A percentile compares a stretch with the other conserved stretches of the same genome.
These are phyloP conservation scores for Epichloe brachyelytri DNA, from an alignment of 2,329 filamentous ascomycete genomes.

Conservation along the genomic window DNA sequence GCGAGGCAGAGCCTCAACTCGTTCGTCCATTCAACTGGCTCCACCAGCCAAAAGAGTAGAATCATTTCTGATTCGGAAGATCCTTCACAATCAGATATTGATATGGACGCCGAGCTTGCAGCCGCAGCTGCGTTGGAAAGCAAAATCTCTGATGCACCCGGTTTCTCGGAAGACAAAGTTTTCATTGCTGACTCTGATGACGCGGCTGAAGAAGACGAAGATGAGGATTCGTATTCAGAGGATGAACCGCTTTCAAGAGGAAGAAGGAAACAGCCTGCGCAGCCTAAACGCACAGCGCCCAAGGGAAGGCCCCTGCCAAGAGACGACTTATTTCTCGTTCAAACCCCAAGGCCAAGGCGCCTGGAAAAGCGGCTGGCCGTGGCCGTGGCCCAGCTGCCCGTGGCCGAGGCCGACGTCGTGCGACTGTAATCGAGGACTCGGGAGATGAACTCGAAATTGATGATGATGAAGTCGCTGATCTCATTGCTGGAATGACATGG, in stretches of 20 bases:
- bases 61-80: slow-evolving; percentile 19
- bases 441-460: neutral
- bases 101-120: slow-evolving; percentile 21
- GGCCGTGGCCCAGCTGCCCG: neutral
- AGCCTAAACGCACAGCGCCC: neutral
- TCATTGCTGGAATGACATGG: neutral
- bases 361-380: neutral
- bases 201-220: slow-evolving; percentile 4
- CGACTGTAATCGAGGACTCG: neutral
- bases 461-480: neutral
- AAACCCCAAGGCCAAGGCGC: neutral
- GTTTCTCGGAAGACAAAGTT: slow-evolving; percentile 7
- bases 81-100: slow-evolving; percentile 10
- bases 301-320: neutral
- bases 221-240: slow-evolving; percentile 13
- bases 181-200: slow-evolving; percentile 9
- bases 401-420: neutral
- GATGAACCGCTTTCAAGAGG: slow-evolving; percentile 16
- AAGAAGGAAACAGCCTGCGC: slow-evolving; percentile 7
- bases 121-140: slow-evolving; percentile 11
- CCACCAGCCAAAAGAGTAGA: slow-evolving; percentile 19
- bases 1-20: slow-evolving; percentile 14
- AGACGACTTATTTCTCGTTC: neutral
- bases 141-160: slow-evolving; percentile 4
- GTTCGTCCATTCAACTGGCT: slow-evolving; percentile 6